Conservation (phyloP, 306 rosid species). For the Hippophae rhamnoides region DNA sequence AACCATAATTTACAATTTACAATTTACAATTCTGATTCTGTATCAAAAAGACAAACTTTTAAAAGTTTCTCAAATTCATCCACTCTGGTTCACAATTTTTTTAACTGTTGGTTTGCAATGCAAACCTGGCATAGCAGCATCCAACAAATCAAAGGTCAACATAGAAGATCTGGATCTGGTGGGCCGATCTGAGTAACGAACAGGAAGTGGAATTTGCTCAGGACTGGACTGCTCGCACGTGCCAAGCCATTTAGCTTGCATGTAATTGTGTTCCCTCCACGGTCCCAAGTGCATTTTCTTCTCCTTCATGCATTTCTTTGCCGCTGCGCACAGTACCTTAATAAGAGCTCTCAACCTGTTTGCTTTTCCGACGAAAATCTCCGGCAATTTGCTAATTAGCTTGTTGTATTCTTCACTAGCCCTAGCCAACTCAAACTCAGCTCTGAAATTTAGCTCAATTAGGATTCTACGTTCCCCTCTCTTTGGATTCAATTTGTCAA, state of each 20-base stretch:
- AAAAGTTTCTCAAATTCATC: too few species aligned
- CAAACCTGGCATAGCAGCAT: conserved; percentile 25
- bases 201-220: conserved; percentile 19
- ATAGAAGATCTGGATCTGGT: conserved; percentile 48
- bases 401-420: conserved; percentile 51
- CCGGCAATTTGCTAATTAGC: conserved; percentile 45
- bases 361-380: conserved; percentile 58
- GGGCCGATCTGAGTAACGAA: conserved; percentile 13
- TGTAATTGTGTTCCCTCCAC: conserved; percentile 77
- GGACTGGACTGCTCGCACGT: conserved; percentile 29
- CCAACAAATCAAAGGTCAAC: conserved; percentile 59
- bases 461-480: conserved; percentile 37
- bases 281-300: conserved; percentile 80
- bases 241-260: conserved; percentile 83
- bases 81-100: conserved; percentile 29
- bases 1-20: too few species aligned
- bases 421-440: conserved; percentile 69
- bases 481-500: conserved; percentile 32
- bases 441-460: conserved; percentile 58
- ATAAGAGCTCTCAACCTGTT: conserved; percentile 40
- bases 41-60: too few species aligned
- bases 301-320: conserved; percentile 75
- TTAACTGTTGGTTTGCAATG: conserved; percentile 29
- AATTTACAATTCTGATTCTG: too few species aligned
- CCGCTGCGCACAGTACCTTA: conserved; percentile 65